Evolutionary conservation across 2,329 filamentous ascomycete genomes (phyloP), one percentile per base, ranked within the genome.

Genomic region (Hysterium pulicare): DNA sequence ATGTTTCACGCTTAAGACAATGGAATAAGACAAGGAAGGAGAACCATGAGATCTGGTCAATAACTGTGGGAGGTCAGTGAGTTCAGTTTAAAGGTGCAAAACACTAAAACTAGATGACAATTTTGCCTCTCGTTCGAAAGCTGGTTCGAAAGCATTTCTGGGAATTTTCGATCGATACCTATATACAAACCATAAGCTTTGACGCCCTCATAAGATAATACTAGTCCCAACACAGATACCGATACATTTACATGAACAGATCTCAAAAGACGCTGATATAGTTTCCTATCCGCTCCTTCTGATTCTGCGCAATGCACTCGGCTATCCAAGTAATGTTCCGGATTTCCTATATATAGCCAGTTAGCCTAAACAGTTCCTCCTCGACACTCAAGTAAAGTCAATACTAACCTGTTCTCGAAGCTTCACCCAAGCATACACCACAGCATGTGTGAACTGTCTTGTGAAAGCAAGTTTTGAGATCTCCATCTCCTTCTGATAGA

Each of bases 401-500:
- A 31, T 28, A 66, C 83, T 67, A 71, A 95, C 91, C 83, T 98
- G 93, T 71, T 98, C 93, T 67, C 90, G 83, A 61, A 98, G 74
- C 75, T 95, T 96, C 45, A 98, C 88, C 93, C 93, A 98, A 15
- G 90, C 90, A 66, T 97, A 98, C 38, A 98, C 88, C 54, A 97
- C 88, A 26, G 88, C 87, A 58, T 88, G 90, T 11, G 90, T 95
- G 68, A 98, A 98, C 67, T 98, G 93, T 55, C 89, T 81, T 4
- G 93, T 98, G 64, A 98, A 98, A 7, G 90, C 89, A 47, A 85
- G 73, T 77, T 98, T 98, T 42, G 87, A 91, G 50, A 97, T 86
- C 67, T 98, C 90, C 93, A 97, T 97, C 73, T 98, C 93, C 73
- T 95, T 97, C 69, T 96, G 89, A 68, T 98, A 98, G 72, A 98